Evolutionary conservation across 2,329 filamentous ascomycete genomes (phyloP), one percentile per base, ranked within the genome.

Genomic region (Endocalyx cinctus): DNA sequence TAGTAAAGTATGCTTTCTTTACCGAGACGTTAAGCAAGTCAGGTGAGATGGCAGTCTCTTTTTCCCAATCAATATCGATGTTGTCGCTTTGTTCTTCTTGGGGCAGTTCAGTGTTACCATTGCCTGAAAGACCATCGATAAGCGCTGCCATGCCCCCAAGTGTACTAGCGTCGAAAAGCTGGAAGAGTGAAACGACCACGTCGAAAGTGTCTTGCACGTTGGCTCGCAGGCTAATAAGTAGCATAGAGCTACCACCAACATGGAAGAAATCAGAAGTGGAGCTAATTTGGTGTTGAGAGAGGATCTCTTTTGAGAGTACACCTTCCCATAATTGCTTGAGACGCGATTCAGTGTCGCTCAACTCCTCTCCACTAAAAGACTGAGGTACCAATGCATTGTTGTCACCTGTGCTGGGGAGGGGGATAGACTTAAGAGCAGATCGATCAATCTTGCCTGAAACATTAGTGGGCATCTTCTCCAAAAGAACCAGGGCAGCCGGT

Each of bases 161-260:
- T 0, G 60, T 64, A 37, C 51, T 63, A 2, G 46, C 35, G 4
- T 55, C 41, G 27, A 68, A 58, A 1, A 74, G 48, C 0, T 66
- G 41, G 2, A 47, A n/a, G 1, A 72, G 45, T 0, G 45, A 39
- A 0, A 68, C 7, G 2, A 26, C 29, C 5, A 58, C 46, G 1
- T 43, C 34, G 32, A 71, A 63, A 0, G 20, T 20, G 2, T 53
- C 31, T 2, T 43, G 41, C 18, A 74, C 59, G 1, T 35, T 34
- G 0, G 42, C 32, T 33, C 63, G 59, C 0, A 75, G 56, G 4
- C 51, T 40, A 10, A 69, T 45, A 1, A 67, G 40, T 0, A 64
- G 47, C 4, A 69, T 34, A 0, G 66, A 70, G 34, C 55, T 66
- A 5, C 65, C 66, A 3, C 66, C 66, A 2, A 59, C 40, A 0